Evolutionary conservation across 805 yeast species (phyloP).

Genomic region (Wickerhamiella spandovensis): DNA sequence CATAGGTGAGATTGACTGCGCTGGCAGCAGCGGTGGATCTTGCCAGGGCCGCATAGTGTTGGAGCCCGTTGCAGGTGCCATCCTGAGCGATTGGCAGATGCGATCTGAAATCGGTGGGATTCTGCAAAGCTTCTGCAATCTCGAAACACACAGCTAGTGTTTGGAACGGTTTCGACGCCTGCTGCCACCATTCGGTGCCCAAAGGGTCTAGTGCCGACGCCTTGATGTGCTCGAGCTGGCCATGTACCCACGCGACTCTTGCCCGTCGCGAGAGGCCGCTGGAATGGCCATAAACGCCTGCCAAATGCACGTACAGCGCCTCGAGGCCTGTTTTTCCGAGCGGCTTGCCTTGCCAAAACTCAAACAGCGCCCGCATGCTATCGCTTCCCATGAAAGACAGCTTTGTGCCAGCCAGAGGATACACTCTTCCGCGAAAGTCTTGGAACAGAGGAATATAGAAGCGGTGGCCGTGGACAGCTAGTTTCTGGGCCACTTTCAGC

Average conservation of each 20-base stretch:
- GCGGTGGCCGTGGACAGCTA: constrained; percentile 33
- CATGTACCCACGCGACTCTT: constrained; percentile 31
- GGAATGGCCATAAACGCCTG: constrained; percentile 39
- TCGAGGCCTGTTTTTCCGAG: constrained; percentile 34
- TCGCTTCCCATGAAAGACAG: constrained; percentile 42
- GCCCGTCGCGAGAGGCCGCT: constrained; percentile 31
- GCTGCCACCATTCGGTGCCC: constrained; percentile 34
- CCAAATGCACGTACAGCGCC: constrained; percentile 42
- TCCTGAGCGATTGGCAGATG: constrained; percentile 42
- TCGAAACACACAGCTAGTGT: constrained; percentile 39
- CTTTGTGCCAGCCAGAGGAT: constrained; percentile 36
- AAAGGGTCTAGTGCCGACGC: constrained; percentile 34
- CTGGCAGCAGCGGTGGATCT: constrained; percentile 41
- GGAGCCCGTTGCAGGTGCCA: constrained; percentile 47
- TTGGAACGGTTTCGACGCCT: constrained; percentile 43
- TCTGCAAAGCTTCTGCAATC: constrained; percentile 32
- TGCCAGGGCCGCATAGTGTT: constrained; percentile 46
- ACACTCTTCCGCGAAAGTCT: constrained; percentile 42
- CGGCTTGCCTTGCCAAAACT: constrained; percentile 37
- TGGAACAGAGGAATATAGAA: constrained; percentile 42
- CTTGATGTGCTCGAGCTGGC: constrained; percentile 27
- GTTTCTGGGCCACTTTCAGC: constrained; percentile 76
- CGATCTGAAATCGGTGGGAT: constrained; percentile 32
- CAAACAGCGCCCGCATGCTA: constrained; percentile 35
- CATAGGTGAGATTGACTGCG: constrained; percentile 37